These are phyloP conservation scores for Cyclotella sp. DNA, from an alignment of 108 stramenopile genomes.

Conservation along the genomic window DNA sequence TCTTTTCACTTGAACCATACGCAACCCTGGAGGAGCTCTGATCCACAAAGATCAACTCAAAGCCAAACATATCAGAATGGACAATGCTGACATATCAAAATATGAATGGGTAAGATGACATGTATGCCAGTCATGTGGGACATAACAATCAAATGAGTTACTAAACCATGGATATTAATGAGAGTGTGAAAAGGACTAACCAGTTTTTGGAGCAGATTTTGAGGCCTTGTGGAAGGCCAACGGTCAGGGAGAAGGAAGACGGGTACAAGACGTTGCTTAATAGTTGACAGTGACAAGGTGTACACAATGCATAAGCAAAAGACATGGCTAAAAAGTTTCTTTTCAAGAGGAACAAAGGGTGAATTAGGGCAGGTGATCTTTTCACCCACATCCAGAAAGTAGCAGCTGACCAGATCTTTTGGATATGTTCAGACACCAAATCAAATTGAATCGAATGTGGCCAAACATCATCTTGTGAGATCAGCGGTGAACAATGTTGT, in stretches of 20 bases:
- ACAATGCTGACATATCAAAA: conserved; percentile 89
- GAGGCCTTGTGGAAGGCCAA: conserved; percentile 74
- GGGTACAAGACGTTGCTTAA: conserved; percentile 40
- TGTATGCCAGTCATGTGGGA: conserved; percentile 92
- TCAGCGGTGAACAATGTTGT: no score
- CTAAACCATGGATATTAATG: conserved; percentile 97
- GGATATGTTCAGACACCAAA: no score
- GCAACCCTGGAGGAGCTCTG: conserved; percentile 84
- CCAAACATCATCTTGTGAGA: no score
- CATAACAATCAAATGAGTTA: conserved; percentile 95
- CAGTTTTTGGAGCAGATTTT: conserved; percentile 91
- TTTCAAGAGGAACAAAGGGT: no score
- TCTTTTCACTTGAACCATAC: conserved; percentile 67
- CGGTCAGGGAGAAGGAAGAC: conserved; percentile 48
- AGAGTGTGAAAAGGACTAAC: conserved; percentile 89
- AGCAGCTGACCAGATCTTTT: no score
- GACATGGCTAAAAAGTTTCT: no score
- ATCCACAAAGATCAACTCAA: conserved; percentile 89
- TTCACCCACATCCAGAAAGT: no score
- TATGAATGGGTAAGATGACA: conserved; percentile 97
- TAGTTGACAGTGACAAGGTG: not conserved
- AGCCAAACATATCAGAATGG: conserved; percentile 89
- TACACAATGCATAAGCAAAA: no score
- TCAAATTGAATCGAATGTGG: no score
- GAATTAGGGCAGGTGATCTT: no score